Percentiles rank a stretch among this genome's conserved stretches.
These are phyloP conservation scores for Xylaria scruposa DNA, from an alignment of 495 filamentous ascomycete genomes.

Conservation along the genomic window DNA sequence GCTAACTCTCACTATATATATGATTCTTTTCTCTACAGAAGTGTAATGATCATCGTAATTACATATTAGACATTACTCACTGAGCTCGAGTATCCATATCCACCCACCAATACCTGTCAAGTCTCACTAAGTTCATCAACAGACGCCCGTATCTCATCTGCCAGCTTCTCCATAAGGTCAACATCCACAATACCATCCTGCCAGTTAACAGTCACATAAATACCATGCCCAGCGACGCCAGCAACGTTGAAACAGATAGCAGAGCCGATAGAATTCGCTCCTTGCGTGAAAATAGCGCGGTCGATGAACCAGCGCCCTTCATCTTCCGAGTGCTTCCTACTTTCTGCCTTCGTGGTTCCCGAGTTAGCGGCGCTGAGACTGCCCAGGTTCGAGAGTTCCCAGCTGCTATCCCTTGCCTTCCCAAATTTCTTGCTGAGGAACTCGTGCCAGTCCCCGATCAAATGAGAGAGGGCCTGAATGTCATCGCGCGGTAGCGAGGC, in stretches of 20 bases:
- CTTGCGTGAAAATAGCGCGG: constrained; percentile 42
- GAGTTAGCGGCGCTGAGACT: constrained; percentile 2
- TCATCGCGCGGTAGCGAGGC: constrained; percentile 39
- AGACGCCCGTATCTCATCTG: constrained; percentile 32
- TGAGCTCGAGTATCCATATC: not conserved
- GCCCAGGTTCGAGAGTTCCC: constrained; percentile 45
- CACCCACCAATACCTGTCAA: not conserved
- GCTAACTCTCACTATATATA: not conserved
- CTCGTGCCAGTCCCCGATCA: constrained; percentile 37
- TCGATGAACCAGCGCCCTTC: constrained; percentile 32
- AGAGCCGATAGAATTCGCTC: constrained; percentile 36
- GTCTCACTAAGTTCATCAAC: constrained; percentile 25
- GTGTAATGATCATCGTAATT: not conserved
- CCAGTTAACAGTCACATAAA: constrained; percentile 37
- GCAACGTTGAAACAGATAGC: constrained; percentile 40
- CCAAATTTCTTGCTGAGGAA: constrained; percentile 39
- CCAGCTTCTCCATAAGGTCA: constrained; percentile 33
- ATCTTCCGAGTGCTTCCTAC: not conserved
- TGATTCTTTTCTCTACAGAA: not conserved
- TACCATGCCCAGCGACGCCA: constrained; percentile 32
- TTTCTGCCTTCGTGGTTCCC: not conserved
- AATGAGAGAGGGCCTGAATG: constrained; percentile 36
- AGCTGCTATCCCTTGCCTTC: constrained; percentile 31
- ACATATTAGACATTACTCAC: not conserved
- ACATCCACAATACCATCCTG: constrained; percentile 39